Evolutionary conservation across 116 monocot genomes (phyloP).

Genomic region (Iris pallida): DNA sequence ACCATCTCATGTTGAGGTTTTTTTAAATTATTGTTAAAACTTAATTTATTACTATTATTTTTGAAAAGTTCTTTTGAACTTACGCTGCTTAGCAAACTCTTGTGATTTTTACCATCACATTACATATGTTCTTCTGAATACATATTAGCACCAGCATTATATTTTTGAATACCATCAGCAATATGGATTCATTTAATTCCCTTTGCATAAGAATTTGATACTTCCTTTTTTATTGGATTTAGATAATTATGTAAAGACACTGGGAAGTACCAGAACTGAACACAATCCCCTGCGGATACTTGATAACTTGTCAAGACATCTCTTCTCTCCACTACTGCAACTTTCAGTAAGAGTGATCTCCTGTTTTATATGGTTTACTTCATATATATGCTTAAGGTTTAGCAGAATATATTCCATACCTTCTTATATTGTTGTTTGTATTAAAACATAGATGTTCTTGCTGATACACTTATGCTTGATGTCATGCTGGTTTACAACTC

Average conservation of each 20-base stretch:
- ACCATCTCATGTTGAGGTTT: no score
- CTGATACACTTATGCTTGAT: no score
- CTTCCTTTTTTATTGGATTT: constrained; percentile 4
- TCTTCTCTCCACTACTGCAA: constrained; percentile 3
- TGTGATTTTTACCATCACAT: neutral
- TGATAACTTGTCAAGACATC: constrained; percentile 8
- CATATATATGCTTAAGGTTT: neutral
- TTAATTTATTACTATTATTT: no score
- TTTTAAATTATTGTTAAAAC: no score
- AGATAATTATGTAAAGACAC: constrained; percentile 22
- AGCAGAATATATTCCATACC: neutral
- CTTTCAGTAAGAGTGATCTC: constrained; percentile 17
- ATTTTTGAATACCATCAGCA: neutral
- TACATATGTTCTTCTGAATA: constrained; percentile 1
- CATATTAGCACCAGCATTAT: no score
- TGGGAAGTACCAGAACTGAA: constrained; percentile 14
- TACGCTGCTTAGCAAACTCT: no score
- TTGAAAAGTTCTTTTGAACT: no score
- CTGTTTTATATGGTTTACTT: neutral
- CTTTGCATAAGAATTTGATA: neutral
- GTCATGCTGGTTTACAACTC: no score
- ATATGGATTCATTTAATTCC: neutral
- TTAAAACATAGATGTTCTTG: neutral
- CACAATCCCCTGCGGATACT: constrained; percentile 12
- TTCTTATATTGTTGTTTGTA: neutral